These are phyloP conservation scores for Penicillium sp. DNA, from an alignment of 2,329 filamentous ascomycete genomes.

Conservation along the genomic window DNA sequence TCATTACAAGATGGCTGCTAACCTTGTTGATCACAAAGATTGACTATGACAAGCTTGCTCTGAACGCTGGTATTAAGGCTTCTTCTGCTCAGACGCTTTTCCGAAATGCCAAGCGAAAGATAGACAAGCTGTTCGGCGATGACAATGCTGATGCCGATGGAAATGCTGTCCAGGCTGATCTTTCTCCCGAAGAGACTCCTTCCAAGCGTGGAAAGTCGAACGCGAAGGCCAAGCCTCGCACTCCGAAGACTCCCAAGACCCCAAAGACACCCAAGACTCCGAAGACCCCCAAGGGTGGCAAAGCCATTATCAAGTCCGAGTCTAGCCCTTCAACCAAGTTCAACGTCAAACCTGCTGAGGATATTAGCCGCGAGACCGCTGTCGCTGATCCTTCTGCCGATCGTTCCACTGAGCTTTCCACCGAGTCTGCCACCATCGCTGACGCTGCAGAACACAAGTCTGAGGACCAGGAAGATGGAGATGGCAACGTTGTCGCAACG, in stretches of 20 bases:
- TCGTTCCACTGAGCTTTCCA: not conserved
- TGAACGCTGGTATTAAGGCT: not conserved
- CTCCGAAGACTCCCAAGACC: not conserved
- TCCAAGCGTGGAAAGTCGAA: not conserved
- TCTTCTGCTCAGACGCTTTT: not conserved
- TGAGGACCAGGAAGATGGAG: not conserved
- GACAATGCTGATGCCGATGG: no score
- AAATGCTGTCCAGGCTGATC: not conserved
- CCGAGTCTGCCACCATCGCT: not conserved
- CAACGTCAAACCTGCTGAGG: not conserved
- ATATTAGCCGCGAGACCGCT: not conserved
- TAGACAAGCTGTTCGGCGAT: not conserved
- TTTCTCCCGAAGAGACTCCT: not conserved
- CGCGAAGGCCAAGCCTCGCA: not conserved
- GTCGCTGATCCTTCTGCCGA: not conserved
- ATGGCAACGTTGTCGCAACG: no score
- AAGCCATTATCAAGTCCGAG: not conserved
- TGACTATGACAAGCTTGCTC: conserved; percentile 1
- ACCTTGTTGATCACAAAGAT: not conserved
- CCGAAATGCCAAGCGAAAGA: not conserved
- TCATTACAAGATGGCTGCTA: not conserved
- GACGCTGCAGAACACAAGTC: not conserved
- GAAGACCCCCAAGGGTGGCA: not conserved
- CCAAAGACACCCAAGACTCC: not conserved
- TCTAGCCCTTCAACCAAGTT: no score